Base-by-base conservation (phyloP, 2,329 filamentous ascomycete genomes). In the Rhynchosporium agropyri region DNA sequence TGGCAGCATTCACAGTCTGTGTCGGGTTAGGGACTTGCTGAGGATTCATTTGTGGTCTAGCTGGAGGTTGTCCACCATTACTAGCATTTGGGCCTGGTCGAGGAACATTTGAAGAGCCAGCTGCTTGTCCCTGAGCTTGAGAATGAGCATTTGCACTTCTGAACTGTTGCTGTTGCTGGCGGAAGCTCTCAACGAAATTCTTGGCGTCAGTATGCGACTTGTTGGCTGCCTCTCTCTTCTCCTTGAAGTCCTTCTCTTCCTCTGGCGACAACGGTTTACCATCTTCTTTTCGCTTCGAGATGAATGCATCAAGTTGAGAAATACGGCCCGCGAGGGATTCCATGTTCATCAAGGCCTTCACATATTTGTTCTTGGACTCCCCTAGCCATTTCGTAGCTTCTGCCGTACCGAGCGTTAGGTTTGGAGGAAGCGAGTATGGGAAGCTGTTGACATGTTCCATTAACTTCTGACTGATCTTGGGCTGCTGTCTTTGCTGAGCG, bases 281-380 rank as follows among this genome's bases (percentile, higher is more conserved):
- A 29, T 77, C 77, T 3, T 78, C 74, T 13, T 75, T 72, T 28
- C 80, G 75, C 20, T 80, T 78, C 55, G 79, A 78, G 26, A 79
- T 72, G 2, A 75, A 65, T 51, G 74, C 74, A 10, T 84, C 81
- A 58, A 83, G 73, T 56, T 73, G 72, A 2, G 72, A 72, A 3
- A 83, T 70, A 53, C 77, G 76, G n/a, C 66, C 70, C 10, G 79
- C 78, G 3, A 77, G 75, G 9, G 67, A 74, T 43, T 85, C 83
- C 77, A 85, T 84, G 1, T 78, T 76, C 66, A 79, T 74, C 5
- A 86, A 71, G 0, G 80, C 82, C 45, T 79, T 75, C 0, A 76
- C 75, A 63, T 85, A 84, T 60, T 77, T 78, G 0, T 76, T 73
- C 68, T 79, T 83, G 38, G 79, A 74, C 1, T 83, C 79, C 7